Evolutionary conservation across 2,329 filamentous ascomycete genomes (phyloP), one percentile per base, ranked within the genome.

Genomic region (Xenoacremonium recifei): DNA sequence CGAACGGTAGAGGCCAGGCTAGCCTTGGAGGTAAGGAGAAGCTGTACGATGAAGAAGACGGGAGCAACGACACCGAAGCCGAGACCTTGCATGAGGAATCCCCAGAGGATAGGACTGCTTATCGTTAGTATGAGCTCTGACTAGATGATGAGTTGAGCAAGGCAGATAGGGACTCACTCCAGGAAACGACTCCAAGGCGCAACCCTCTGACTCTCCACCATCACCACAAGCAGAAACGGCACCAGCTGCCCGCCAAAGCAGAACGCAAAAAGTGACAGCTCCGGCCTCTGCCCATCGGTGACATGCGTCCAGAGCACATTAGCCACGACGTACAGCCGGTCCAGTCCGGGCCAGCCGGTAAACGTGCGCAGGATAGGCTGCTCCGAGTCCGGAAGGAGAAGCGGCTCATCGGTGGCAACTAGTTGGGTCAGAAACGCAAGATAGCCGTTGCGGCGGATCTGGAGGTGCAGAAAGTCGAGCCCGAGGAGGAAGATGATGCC

Each of bases 281-380:
- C 51, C 0, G 55, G 55, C 11, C 42, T 41, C 9, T 54, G 57
- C 0, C 54, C 54, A 44, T 59, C 56, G 0, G 40, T 42, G 6
- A 56, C 48, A 20, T 51, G 49, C 5, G 48, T 47, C 46, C 51
- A 60, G 21, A 59, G 39, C 10, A 56, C 32, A 16, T 59, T 57
- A 3, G 37, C 32, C 19, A 49, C 34, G 1, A 47, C 43, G 6
- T 56, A 39, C 9, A 51, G 40, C 7, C 41, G 21, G 40, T 60
- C 58, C 1, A 58, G 6, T 9, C 30, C 21, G 1, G 37, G 16
- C 3, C 58, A 21, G 6, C 56, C 55, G 0, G 46, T 43, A 15
- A 53, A 60, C 9, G 17, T 34, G n/a, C 39, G 49, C 6, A 58
- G 37, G 4, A 59, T 15, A 2, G 47, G n/a, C 7, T 46, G 30